These are phyloP conservation scores for Vigna unguiculata DNA, from an alignment of 306 rosid genomes.

Conservation along the genomic window DNA sequence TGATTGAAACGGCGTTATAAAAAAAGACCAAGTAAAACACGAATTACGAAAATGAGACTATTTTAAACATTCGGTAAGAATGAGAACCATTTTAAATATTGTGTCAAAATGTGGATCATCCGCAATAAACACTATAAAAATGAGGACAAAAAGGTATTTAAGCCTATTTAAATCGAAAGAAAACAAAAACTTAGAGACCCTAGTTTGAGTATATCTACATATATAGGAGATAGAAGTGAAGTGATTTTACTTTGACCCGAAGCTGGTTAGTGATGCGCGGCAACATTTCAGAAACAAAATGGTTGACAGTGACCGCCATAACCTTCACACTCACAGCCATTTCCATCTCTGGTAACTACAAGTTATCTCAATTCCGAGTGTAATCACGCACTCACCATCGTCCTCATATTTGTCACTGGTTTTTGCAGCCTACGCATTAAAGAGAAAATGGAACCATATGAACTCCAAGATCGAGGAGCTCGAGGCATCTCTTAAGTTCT, in stretches of 20 bases:
- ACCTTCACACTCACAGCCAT: slow-evolving; percentile 60
- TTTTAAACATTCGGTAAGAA: too few relatives aligned
- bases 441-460: slow-evolving; percentile 62
- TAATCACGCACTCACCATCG: background rate
- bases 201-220: background rate
- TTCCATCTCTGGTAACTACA: slow-evolving; percentile 54
- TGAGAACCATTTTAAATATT: too few relatives aligned
- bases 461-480: slow-evolving; percentile 64
- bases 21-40: too few relatives aligned
- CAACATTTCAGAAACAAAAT: slow-evolving; percentile 39
- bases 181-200: too few relatives aligned
- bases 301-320: slow-evolving; percentile 40
- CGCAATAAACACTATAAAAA: too few relatives aligned
- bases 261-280: background rate
- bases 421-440: slow-evolving; percentile 54
- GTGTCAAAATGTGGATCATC: too few relatives aligned
- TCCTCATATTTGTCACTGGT: background rate
- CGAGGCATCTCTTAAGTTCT: slow-evolving; percentile 69
- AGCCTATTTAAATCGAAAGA: too few relatives aligned
- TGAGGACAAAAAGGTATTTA: too few relatives aligned
- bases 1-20: too few relatives aligned
- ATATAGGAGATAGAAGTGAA: background rate
- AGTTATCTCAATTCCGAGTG: background rate
- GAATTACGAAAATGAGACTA: too few relatives aligned
- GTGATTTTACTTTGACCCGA: background rate